Base-by-base conservation (phyloP, 352 stramenopile species). In the Globisporangium splendens region DNA sequence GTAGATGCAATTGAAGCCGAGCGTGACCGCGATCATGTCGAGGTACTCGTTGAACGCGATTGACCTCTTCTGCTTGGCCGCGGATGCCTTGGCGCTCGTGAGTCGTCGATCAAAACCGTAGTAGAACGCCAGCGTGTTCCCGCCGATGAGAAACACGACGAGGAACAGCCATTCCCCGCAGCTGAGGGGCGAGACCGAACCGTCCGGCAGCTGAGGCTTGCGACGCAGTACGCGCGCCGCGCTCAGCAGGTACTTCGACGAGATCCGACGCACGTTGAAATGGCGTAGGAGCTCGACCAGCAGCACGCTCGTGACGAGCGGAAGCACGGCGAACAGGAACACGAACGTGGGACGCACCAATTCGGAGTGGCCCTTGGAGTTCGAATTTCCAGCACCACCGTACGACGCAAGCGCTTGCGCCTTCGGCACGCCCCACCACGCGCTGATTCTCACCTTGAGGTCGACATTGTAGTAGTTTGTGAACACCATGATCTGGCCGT, bases 1-100 rank as follows among this genome's bases (percentile, higher is more conserved):
- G 68, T 65, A 79, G 2, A 76, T 39, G 53, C 64, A 56, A 11
- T 17, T 64, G 50, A 65, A 76, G 38, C 61, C 70, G 14, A 75
- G 39, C 12, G 21, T 54, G 54, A 58, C 44, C 8, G 35, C 63
- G 14, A 57, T 17, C 24, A 59, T 54, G 7, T 73, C 53, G 18
- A 66, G 46, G 20, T 66, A 60, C 28, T 54, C 28, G 46, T 41
- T 33, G 35, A n/a, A 38, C 21, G 24, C 21, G 24, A 56, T 52
- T 2, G n/a, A 15, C 20, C 43, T 60, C 15, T 60, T 60, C n/a
- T 15, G 31, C 31, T 54, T 54, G 49, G 17, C 17, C 8, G 38
- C 38, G 38, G 11, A 17, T 13, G 38, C 38, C 14, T 10, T 13
- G 15, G 35, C 21, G 11, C n/a, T 57, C 5, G 57, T 14, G n/a